Percentiles rank a stretch among this genome's conserved stretches.
Conservation (phyloP, 805 yeast species). For the Schwanniomyces sp. region DNA sequence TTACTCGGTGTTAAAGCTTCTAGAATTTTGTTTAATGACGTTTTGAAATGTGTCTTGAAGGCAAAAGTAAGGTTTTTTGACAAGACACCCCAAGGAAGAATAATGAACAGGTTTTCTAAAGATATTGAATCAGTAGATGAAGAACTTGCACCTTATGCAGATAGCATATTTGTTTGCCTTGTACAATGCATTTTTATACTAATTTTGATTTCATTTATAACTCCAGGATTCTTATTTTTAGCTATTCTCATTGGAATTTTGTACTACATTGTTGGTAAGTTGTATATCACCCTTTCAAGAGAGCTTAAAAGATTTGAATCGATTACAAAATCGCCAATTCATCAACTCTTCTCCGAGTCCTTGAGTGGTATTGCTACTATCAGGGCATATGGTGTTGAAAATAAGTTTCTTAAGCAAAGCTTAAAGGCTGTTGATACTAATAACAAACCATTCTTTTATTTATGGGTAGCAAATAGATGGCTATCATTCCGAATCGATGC, state of each 20-base stretch:
- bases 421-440: slow-evolving; percentile 77
- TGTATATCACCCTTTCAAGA: slow-evolving; percentile 79
- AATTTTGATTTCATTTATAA: slow-evolving; percentile 72
- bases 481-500: slow-evolving; percentile 79
- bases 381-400: slow-evolving; percentile 93
- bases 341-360: slow-evolving; percentile 94
- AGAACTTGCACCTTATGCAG: slow-evolving; percentile 79
- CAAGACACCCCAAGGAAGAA: slow-evolving; percentile 92
- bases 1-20: slow-evolving; percentile 79
- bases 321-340: slow-evolving; percentile 88
- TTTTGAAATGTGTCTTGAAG: slow-evolving; percentile 64
- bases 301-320: slow-evolving; percentile 92
- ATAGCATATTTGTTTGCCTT: slow-evolving; percentile 65
- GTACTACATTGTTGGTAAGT: slow-evolving; percentile 70
- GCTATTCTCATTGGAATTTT: slow-evolving; percentile 62
- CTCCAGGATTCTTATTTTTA: slow-evolving; percentile 80
- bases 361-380: slow-evolving; percentile 89
- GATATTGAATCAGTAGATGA: slow-evolving; percentile 95
- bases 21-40: slow-evolving; percentile 63
- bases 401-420: slow-evolving; percentile 80
- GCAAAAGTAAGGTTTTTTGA: slow-evolving; percentile 91
- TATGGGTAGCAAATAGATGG: slow-evolving; percentile 98
- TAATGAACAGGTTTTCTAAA: slow-evolving; percentile 93
- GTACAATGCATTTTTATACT: slow-evolving; percentile 69
- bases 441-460: slow-evolving; percentile 87